phyloP scores from a whole-genome alignment of 768 basidiomycete species.

The Leccinum pellstonianum region DNA sequence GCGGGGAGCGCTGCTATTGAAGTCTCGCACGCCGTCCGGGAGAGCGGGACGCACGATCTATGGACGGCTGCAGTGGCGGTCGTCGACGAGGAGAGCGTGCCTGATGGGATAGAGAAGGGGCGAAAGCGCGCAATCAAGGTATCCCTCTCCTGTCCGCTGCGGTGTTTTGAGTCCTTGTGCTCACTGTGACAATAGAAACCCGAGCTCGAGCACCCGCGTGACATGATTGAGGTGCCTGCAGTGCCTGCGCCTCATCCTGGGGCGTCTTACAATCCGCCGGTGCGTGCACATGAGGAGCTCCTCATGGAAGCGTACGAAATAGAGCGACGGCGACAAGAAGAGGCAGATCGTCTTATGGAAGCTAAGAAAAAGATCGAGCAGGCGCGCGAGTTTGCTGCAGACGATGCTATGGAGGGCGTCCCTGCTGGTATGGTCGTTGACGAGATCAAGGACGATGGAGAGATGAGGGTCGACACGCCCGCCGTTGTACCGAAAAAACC shows the following conservation, averaged over 20 bases:
- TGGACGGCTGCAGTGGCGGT: slow-evolving; percentile 43
- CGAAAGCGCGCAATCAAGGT: slow-evolving; percentile 46
- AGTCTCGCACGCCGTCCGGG: slow-evolving; percentile 65
- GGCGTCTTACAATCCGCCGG: slow-evolving; percentile 86
- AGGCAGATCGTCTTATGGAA: slow-evolving; percentile 52
- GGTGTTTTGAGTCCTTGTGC: background rate
- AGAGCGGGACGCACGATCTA: slow-evolving; percentile 64
- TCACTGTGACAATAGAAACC: slow-evolving; percentile 44
- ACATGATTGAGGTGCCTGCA: slow-evolving; percentile 61
- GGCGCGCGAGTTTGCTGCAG: slow-evolving; percentile 39
- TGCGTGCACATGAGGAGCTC: slow-evolving; percentile 68
- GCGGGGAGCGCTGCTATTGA: slow-evolving; percentile 65
- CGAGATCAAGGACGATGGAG: slow-evolving; percentile 40
- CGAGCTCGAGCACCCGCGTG: slow-evolving; percentile 42
- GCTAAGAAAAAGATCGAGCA: slow-evolving; percentile 55
- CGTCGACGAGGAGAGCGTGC: slow-evolving; percentile 36
- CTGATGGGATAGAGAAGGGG: slow-evolving; percentile 40
- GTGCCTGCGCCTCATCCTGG: slow-evolving; percentile 75
- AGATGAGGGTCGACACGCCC: slow-evolving; percentile 32
- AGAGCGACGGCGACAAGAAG: slow-evolving; percentile 57
- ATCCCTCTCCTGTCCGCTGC: rapidly evolving
- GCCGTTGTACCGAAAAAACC: slow-evolving; percentile 38
- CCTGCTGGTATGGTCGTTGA: slow-evolving; percentile 70
- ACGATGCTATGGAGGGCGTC: slow-evolving; percentile 35
- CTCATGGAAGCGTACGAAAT: slow-evolving; percentile 62